Evolutionary conservation across 257 asterid species (phyloP).

Genomic region (Salvia rosmarinus): DNA sequence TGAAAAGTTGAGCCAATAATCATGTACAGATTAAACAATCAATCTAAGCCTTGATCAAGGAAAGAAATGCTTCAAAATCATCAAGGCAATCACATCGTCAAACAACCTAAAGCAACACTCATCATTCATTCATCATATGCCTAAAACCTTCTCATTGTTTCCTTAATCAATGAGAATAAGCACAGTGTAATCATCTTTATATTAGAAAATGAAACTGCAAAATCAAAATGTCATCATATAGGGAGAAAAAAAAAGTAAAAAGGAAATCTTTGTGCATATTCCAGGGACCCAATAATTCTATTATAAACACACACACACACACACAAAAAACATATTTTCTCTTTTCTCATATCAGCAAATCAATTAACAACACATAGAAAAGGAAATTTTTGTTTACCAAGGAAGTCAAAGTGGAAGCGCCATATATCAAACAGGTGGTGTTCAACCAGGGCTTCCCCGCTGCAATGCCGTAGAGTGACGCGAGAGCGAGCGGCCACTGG

Average conservation of each 20-base stretch:
- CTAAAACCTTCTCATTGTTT: background rate
- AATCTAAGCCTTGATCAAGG: background rate
- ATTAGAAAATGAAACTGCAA: background rate
- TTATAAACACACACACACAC: background rate
- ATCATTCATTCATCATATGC: background rate
- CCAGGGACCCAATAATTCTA: background rate
- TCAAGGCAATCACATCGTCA: background rate
- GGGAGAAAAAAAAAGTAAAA: background rate
- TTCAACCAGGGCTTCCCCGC: constrained; percentile 74
- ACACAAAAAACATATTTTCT: background rate
- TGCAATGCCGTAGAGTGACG: constrained; percentile 64
- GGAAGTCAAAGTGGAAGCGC: constrained; percentile 62
- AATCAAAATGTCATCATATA: background rate
- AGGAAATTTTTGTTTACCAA: constrained; percentile 46
- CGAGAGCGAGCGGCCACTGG: constrained; percentile 84
- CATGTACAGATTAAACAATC: background rate
- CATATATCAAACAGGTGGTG: constrained; percentile 85
- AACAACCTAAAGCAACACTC: background rate
- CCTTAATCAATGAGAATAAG: background rate
- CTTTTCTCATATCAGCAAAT: constrained; percentile 1
- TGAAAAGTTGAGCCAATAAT: background rate
- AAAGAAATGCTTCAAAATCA: constrained; percentile 7
- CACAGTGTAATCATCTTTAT: background rate
- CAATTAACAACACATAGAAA: background rate
- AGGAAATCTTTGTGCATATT: background rate